These are phyloP conservation scores for Cylindrotheca closterium DNA, from an alignment of 108 stramenopile genomes.

Conservation along the genomic window DNA sequence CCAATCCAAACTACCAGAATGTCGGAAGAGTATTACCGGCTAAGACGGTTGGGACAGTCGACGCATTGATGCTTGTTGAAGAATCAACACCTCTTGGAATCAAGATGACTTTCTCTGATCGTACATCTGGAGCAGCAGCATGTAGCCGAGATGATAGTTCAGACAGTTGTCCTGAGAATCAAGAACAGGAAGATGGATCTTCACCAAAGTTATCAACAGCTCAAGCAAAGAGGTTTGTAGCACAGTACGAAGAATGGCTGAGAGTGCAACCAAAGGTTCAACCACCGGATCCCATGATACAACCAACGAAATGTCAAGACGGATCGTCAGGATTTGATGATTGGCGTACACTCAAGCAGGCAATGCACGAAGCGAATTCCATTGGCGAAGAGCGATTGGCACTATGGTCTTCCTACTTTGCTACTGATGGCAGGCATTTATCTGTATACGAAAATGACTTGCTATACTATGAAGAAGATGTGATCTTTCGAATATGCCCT, in stretches of 20 bases:
- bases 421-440: conserved; percentile 17
- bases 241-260: conserved; percentile 23
- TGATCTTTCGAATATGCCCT: conserved; percentile 80
- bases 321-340: conserved; percentile 69
- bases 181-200: neutral
- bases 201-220: conserved; percentile 14
- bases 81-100: conserved; percentile 28
- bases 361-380: conserved; percentile 70
- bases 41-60: conserved; percentile 19
- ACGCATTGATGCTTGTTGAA: conserved; percentile 39
- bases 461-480: conserved; percentile 54
- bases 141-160: neutral
- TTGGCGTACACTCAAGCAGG: conserved; percentile 62
- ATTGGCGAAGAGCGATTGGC: conserved; percentile 69
- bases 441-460: conserved; percentile 37
- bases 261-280: conserved; percentile 26
- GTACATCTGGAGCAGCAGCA: neutral
- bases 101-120: neutral
- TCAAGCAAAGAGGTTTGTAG: conserved; percentile 26
- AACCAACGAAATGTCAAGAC: conserved; percentile 64
- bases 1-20: conserved; percentile 14
- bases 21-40: conserved; percentile 37
- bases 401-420: conserved; percentile 67
- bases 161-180: neutral
- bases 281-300: conserved; percentile 29